These are phyloP conservation scores for Reutealis trisperma DNA, from an alignment of 345 rosid species.

Conservation along the genomic window DNA sequence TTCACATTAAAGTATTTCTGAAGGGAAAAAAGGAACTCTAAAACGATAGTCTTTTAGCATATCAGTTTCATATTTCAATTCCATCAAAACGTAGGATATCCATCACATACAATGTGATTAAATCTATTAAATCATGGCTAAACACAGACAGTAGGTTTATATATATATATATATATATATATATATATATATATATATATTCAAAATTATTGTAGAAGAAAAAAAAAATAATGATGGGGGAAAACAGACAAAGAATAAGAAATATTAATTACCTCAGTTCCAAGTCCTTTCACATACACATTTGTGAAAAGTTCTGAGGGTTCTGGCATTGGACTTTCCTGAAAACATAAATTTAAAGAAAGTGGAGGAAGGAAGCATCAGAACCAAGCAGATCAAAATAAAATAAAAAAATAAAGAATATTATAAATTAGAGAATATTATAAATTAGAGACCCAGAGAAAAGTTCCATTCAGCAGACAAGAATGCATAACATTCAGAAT, in stretches of 20 bases:
- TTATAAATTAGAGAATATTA: background rate
- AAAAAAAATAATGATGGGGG: background rate
- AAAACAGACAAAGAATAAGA: background rate
- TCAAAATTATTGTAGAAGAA: background rate
- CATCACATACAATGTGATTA: background rate
- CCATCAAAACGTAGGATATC: background rate
- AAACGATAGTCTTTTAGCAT: background rate
- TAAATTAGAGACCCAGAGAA: background rate
- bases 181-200: no score
- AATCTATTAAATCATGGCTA: background rate
- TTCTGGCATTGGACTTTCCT: slow-evolving; percentile 97
- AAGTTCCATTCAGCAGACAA: background rate
- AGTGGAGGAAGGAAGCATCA: background rate
- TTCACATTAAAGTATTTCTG: background rate
- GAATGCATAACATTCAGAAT: background rate
- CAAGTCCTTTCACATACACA: slow-evolving; percentile 75
- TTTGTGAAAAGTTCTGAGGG: slow-evolving; percentile 80
- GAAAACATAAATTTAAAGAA: slow-evolving; percentile 27
- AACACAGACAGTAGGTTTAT: background rate
- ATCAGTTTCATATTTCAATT: background rate
- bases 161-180: no score
- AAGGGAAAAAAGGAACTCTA: no score
- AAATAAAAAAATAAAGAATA: background rate
- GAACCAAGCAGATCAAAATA: background rate
- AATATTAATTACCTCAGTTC: slow-evolving; percentile 63